A percentile compares a stretch with the other conserved stretches of the same genome.
Evolutionary conservation across 129 eudicot species (phyloP).

Genomic region (Arctium minus): DNA sequence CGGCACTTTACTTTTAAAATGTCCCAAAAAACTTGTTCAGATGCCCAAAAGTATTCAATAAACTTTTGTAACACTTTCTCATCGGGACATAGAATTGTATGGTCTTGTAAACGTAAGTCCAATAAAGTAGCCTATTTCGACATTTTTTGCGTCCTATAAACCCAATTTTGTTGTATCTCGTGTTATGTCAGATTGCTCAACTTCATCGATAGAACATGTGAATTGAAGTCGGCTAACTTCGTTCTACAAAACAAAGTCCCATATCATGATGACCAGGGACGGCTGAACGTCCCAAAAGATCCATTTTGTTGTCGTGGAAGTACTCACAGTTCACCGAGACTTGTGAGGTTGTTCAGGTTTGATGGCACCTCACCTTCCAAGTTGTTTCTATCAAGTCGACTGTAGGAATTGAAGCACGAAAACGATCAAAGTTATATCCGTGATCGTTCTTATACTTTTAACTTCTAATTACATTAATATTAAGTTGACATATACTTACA

Average conservation of each 20-base stretch:
- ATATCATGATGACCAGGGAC: neutral
- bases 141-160: too few relatives aligned
- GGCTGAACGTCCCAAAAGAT: neutral
- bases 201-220: neutral
- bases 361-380: slow-evolving; percentile 55
- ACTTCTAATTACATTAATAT: neutral
- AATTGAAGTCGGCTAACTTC: too few relatives aligned
- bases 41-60: too few relatives aligned
- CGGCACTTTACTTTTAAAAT: too few relatives aligned
- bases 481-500: slow-evolving; percentile 57
- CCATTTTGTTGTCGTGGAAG: neutral
- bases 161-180: too few relatives aligned
- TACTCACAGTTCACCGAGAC: slow-evolving; percentile 68
- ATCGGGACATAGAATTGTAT: too few relatives aligned
- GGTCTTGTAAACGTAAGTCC: too few relatives aligned
- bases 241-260: neutral
- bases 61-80: too few relatives aligned
- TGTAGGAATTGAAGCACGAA: slow-evolving; percentile 28
- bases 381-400: slow-evolving; percentile 85
- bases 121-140: too few relatives aligned
- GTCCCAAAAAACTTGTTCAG: too few relatives aligned
- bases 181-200: neutral
- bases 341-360: slow-evolving; percentile 68
- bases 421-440: neutral
- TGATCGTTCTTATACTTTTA: neutral